Evolutionary conservation across 768 basidiomycete species (phyloP), one percentile per base, ranked within the genome.

Genomic region (Xerocomus potaroensis): DNA sequence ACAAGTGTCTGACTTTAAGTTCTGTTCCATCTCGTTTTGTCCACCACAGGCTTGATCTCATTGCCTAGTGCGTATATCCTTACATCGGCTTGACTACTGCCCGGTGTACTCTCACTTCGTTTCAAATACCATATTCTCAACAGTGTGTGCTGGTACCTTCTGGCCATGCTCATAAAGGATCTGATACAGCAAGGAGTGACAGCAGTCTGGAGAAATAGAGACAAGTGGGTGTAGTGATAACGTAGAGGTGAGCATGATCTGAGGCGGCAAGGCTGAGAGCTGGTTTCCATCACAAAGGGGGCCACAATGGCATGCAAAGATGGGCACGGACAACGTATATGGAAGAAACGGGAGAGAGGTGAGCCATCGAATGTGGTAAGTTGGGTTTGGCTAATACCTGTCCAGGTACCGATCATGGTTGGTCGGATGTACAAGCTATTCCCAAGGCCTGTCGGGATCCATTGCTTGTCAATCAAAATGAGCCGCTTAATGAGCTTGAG

Each of bases 351-450:
- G n/a, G n/a, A n/a, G n/a, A n/a, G n/a, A n/a, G n/a, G n/a, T n/a
- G n/a, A n/a, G n/a, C n/a, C n/a, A n/a, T n/a, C n/a, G n/a, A n/a
- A n/a, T n/a, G n/a, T n/a, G n/a, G n/a, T n/a, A n/a, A n/a, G n/a
- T n/a, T n/a, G n/a, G n/a, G n/a, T n/a, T n/a, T n/a, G n/a, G n/a
- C n/a, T n/a, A n/a, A n/a, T 53, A 70, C 71, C 60, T 23, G 70
- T 48, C 8, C 72, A 65, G 1, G 73, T 74, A 16, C 70, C 74
- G 47, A 76, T 85, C 59, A 89, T 67, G 7, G 83, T 91, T 19
- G 90, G 86, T 38, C 93, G 83, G 54, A 96, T 78, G 71, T 95
- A 97, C 30, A 97, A 71, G 48, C 85, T 89, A 64, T 89, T 80
- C 14, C 86, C 91, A 2, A 79, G 72, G 12, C 71, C 64, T 2